phyloP scores from a whole-genome alignment of 768 basidiomycete genomes.

The Trametes cubensis region DNA sequence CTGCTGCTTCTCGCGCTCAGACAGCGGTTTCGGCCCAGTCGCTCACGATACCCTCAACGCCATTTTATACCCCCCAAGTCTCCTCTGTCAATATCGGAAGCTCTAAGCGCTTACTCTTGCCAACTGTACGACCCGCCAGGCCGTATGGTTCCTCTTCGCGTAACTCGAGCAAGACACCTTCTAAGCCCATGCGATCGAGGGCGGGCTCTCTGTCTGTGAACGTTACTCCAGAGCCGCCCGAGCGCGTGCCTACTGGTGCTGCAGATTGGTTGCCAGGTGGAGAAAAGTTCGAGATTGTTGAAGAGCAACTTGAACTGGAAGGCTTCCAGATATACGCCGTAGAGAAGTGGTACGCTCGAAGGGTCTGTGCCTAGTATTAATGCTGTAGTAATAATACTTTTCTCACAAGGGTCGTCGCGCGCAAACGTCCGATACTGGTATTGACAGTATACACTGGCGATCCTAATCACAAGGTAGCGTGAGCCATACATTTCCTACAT shows the following conservation, averaged over 20 bases:
- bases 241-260: constrained; percentile 18
- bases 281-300: constrained; percentile 51
- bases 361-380: constrained; percentile 1
- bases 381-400: neutral
- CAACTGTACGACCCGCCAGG: constrained; percentile 28
- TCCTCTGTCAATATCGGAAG: constrained; percentile 19
- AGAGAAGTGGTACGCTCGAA: constrained; percentile 68
- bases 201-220: constrained; percentile 30
- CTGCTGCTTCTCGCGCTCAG: constrained; percentile 18
- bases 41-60: constrained; percentile 16
- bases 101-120: constrained; percentile 29
- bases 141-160: constrained; percentile 14
- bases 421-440: constrained; percentile 58
- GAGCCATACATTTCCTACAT: neutral
- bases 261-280: constrained; percentile 46
- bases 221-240: constrained; percentile 21
- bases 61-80: constrained; percentile 25
- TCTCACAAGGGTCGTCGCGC: constrained; percentile 62
- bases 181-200: constrained; percentile 26
- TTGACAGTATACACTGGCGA: constrained; percentile 81
- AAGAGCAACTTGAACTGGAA: constrained; percentile 50
- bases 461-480: constrained; percentile 58
- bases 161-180: constrained; percentile 20
- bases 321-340: constrained; percentile 87
- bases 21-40: constrained; percentile 16